Percentiles rank a stretch among this genome's conserved stretches.
Evolutionary conservation across 257 asterid genomes (phyloP).

Genomic region (Leptodermis oblonga): DNA sequence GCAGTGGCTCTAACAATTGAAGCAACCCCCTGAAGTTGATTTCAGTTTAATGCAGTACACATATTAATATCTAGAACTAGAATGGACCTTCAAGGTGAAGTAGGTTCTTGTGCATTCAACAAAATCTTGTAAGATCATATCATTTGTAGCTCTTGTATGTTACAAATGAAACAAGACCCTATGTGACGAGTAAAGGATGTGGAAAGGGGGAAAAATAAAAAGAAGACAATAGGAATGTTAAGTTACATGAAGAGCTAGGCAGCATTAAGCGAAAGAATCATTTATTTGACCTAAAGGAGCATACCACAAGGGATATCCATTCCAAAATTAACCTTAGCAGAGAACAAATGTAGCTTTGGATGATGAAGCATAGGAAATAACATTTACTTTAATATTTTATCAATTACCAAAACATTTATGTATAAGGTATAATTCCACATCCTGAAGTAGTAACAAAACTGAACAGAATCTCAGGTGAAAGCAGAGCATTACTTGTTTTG

Average conservation of each 20-base stretch:
- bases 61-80: background rate
- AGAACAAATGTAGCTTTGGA: background rate
- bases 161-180: background rate
- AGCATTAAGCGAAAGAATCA: background rate
- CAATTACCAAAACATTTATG: background rate
- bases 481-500: constrained; percentile 53
- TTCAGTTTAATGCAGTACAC: background rate
- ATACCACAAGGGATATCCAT: background rate
- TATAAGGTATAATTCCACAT: background rate
- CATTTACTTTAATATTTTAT: constrained; percentile 1
- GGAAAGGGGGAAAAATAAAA: too few relatives aligned
- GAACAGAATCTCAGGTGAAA: constrained; percentile 1
- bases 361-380: background rate
- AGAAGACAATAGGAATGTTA: too few relatives aligned
- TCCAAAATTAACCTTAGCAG: background rate
- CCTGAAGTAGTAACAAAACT: background rate
- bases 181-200: background rate
- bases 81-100: background rate
- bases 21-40: constrained; percentile 51
- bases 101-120: background rate
- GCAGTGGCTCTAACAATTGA: constrained; percentile 60
- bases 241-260: background rate
- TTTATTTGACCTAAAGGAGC: background rate
- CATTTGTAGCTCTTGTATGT: background rate
- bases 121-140: background rate